Percentiles rank a stretch among this genome's conserved stretches.
These are phyloP conservation scores for Notholithocarpus densiflorus DNA, from an alignment of 306 rosid genomes.

Conservation along the genomic window DNA sequence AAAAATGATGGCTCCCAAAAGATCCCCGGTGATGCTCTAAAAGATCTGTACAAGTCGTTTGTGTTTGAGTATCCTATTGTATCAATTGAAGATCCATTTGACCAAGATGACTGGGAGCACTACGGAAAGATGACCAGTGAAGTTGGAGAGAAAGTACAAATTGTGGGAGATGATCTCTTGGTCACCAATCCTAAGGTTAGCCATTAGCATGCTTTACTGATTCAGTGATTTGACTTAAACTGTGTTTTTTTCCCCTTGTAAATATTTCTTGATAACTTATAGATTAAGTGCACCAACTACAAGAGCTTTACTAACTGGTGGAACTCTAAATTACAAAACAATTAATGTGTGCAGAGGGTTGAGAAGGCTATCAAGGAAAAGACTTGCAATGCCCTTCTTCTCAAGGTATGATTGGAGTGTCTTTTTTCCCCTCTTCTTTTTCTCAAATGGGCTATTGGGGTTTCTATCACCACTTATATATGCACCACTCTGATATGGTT, in stretches of 20 bases:
- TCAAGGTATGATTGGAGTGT: constrained; percentile 51
- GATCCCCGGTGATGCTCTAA: constrained; percentile 78
- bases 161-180: constrained; percentile 97
- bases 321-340: neutral
- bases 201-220: neutral
- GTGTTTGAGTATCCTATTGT: constrained; percentile 86
- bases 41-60: constrained; percentile 92
- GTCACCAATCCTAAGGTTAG: constrained; percentile 97
- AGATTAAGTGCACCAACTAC: neutral
- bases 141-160: constrained; percentile 76
- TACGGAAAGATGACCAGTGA: constrained; percentile 77
- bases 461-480: neutral
- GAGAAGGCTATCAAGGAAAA: constrained; percentile 85
- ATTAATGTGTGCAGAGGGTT: constrained; percentile 67
- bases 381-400: constrained; percentile 92
- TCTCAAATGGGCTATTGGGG: neutral
- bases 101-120: constrained; percentile 99
- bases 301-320: neutral
- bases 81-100: constrained; percentile 96
- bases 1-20: constrained; percentile 77
- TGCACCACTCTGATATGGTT: constrained; percentile 3
- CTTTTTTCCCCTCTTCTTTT: neutral
- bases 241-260: neutral
- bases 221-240: neutral
- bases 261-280: no score